phyloP scores from a whole-genome alignment of 768 basidiomycete species.

The Tylopilus sp. region DNA sequence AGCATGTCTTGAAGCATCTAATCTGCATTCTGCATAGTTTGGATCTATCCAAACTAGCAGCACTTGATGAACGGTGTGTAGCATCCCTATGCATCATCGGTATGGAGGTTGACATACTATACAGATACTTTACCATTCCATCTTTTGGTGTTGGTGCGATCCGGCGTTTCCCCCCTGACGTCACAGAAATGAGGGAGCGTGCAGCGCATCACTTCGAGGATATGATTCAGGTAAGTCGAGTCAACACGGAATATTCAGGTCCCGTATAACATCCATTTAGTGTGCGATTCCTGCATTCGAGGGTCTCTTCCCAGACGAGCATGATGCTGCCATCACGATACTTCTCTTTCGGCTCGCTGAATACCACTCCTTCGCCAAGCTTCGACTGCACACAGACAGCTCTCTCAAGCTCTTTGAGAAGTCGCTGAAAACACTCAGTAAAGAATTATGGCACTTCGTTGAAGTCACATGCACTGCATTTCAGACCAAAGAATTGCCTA shows the following conservation, averaged over 20 bases:
- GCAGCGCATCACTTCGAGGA: not conserved
- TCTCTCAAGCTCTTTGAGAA: not conserved
- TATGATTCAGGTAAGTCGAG: not conserved
- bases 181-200: not conserved
- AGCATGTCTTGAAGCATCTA: too few relatives aligned
- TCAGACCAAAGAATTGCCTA: not conserved
- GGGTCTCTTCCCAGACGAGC: conserved; percentile 29
- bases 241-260: too few relatives aligned
- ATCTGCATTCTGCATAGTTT: too few relatives aligned
- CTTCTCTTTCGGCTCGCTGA: conserved; percentile 20
- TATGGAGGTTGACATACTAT: not conserved
- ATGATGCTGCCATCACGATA: conserved; percentile 20
- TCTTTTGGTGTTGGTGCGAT: not conserved
- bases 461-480: not conserved
- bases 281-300: conserved; percentile 33
- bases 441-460: not conserved
- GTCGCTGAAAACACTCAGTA: not conserved
- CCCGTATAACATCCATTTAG: not conserved
- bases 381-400: not conserved
- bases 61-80: too few relatives aligned
- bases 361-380: conserved; percentile 14
- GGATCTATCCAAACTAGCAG: too few relatives aligned
- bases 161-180: not conserved
- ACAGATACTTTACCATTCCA: too few relatives aligned
- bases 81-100: too few relatives aligned